Conservation (phyloP, 805 yeast species). For the Scheffersomyces amazonensis region DNA sequence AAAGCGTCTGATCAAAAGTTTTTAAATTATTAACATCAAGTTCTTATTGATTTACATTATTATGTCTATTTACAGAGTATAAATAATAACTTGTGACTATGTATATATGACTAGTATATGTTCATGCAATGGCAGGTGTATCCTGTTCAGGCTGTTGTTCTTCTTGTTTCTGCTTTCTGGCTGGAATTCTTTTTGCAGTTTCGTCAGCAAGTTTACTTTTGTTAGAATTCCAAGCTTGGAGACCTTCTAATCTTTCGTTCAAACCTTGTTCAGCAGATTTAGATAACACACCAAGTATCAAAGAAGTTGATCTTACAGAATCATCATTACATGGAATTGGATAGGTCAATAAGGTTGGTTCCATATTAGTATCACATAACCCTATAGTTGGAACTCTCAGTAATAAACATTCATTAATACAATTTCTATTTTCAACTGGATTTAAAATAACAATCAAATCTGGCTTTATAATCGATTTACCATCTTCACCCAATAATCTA, state of each 20-base stretch:
- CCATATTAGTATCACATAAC: slow-evolving; percentile 89
- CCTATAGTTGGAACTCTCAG: slow-evolving; percentile 91
- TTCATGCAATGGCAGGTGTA: neutral
- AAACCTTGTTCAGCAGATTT: slow-evolving; percentile 83
- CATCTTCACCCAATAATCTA: slow-evolving; percentile 49
- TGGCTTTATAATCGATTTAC: slow-evolving; percentile 67
- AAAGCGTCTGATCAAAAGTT: slow-evolving; percentile 3
- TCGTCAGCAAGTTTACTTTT: slow-evolving; percentile 1
- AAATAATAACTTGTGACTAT: slow-evolving; percentile 1
- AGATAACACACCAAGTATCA: slow-evolving; percentile 79
- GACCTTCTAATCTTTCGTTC: slow-evolving; percentile 44
- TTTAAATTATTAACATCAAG: no score
- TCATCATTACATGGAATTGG: slow-evolving; percentile 98
- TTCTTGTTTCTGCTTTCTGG: neutral
- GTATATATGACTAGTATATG: neutral
- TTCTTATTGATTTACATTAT: no score
- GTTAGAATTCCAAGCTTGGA: slow-evolving; percentile 12
- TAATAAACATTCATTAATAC: slow-evolving; percentile 76
- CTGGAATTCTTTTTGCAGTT: neutral
- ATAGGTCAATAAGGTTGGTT: slow-evolving; percentile 84
- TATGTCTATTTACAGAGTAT: neutral
- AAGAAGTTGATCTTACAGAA: slow-evolving; percentile 73
- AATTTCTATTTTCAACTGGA: slow-evolving; percentile 81
- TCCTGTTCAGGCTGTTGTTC: neutral
- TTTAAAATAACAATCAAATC: slow-evolving; percentile 84